phyloP scores from a whole-genome alignment of 768 basidiomycete genomes.

The Agaricus blazei region DNA sequence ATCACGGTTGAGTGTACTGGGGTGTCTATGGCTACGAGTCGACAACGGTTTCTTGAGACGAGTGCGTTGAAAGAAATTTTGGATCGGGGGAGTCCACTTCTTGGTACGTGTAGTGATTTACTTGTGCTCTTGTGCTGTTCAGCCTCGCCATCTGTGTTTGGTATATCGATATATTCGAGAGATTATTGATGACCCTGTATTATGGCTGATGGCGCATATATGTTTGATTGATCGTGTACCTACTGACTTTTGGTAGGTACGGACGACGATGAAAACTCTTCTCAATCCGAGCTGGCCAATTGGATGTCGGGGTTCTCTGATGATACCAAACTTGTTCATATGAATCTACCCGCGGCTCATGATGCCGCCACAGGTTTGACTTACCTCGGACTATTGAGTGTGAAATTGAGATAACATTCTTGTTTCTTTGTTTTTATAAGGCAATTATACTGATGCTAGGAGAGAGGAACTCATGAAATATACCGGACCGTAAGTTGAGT shows the following conservation, averaged over 20 bases:
- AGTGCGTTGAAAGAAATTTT: slow-evolving; percentile 5
- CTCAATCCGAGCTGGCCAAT: slow-evolving; percentile 29
- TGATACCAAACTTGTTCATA: slow-evolving; percentile 35
- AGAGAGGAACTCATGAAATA: slow-evolving; percentile 37
- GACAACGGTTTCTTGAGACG: neutral
- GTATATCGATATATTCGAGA: too few species aligned
- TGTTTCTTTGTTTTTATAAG: slow-evolving; percentile 16
- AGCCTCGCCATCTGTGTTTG: too few species aligned
- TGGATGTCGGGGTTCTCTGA: slow-evolving; percentile 44
- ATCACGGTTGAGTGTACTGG: too few species aligned
- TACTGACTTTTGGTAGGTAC: slow-evolving; percentile 17
- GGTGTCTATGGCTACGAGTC: neutral
- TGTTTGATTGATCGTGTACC: too few species aligned
- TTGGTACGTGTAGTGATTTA: neutral
- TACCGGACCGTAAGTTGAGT: slow-evolving; percentile 34
- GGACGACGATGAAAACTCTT: slow-evolving; percentile 31
- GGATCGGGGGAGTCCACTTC: slow-evolving; percentile 2
- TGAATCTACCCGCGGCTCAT: slow-evolving; percentile 51
- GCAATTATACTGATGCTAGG: slow-evolving; percentile 39
- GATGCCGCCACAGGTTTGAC: slow-evolving; percentile 41
- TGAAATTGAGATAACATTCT: neutral
- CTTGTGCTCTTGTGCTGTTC: neutral
- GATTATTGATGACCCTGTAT: too few species aligned
- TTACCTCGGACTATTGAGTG: neutral
- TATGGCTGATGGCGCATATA: too few species aligned